Base-by-base conservation (phyloP, 2,329 filamentous ascomycete genomes). In the Endoconidiophora laricicola region DNA sequence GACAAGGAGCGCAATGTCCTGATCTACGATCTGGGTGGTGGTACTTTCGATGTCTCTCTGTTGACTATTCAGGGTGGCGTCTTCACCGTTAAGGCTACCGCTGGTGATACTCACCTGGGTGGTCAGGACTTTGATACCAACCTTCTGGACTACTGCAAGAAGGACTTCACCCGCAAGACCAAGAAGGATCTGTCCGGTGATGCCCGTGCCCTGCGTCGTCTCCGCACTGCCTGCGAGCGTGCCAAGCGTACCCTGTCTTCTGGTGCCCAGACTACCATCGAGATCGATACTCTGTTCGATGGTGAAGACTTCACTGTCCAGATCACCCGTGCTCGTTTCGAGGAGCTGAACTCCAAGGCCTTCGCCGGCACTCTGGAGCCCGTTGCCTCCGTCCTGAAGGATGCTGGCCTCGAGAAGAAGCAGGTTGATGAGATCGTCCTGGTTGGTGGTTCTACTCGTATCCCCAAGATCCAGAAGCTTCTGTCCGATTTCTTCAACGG, bases 31-130 rank as follows among this genome's bases (percentile, higher is more conserved):
- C 82, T 98, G 57, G 91, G 91, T 79, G 91, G 91, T 79, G 91
- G 91, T 79, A 98, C 91, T 68, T 98, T 98, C 72, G 91, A 98
- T 95, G 91, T 98, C 24, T 96, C 91, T 57, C 86, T 96, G 59
- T 79, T 98, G 43, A 90, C 94, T 78, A 96, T 98, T 67, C 87
- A 96, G 73, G 88, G 90, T 65, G 91, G 91, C 77, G 91, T 98
- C 63, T 98, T 98, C 79, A 94, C 90, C 57, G 91, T 96, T 68
- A 94, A 93, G 80, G 88, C 90, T 56, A 96, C 91, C 54, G 88
- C 90, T 63, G 91, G 91, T 79, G 90, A 98, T 64, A 95, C 87
- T 63, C 88, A 95, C 67, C 73, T 95, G 67, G 90, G 88, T 77
- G 88, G 88, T 62, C 81, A 91, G 66, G 90, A 95, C 65, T 96